phyloP scores from a whole-genome alignment of 108 stramenopile genomes.

The Pseudonitzschia multistriata region DNA sequence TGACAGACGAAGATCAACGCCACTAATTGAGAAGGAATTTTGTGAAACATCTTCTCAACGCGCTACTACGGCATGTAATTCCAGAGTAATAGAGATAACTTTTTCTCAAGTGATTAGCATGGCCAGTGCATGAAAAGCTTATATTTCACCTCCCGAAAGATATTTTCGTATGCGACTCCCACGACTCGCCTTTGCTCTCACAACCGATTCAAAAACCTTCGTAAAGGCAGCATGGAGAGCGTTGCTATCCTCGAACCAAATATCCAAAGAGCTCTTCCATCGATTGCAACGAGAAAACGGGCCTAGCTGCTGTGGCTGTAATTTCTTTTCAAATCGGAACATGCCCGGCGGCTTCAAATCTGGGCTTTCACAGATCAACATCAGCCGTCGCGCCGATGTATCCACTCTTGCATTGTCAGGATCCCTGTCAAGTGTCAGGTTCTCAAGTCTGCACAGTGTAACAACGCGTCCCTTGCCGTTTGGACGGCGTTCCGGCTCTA shows the following conservation, averaged over 20 bases:
- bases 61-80: too few species aligned
- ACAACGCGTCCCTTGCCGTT: constrained; percentile 72
- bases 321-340: constrained; percentile 50
- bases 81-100: too few species aligned
- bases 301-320: constrained; percentile 24
- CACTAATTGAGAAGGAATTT: too few species aligned
- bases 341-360: constrained; percentile 63
- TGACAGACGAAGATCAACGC: too few species aligned
- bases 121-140: too few species aligned
- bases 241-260: constrained; percentile 85
- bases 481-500: constrained; percentile 62
- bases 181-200: constrained; percentile 26
- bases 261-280: constrained; percentile 59
- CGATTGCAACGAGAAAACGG: constrained; percentile 4
- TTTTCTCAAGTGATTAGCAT: too few species aligned
- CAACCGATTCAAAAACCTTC: constrained; percentile 22
- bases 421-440: constrained; percentile 51
- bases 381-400: constrained; percentile 68
- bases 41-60: too few species aligned
- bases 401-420: constrained; percentile 34
- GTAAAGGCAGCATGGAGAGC: constrained; percentile 51
- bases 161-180: constrained; percentile 27
- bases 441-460: constrained; percentile 53
- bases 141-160: constrained; percentile 17
- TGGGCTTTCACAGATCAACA: constrained; percentile 51